phyloP scores from a whole-genome alignment of 768 basidiomycete species.

The Pleurotus eryngii region DNA sequence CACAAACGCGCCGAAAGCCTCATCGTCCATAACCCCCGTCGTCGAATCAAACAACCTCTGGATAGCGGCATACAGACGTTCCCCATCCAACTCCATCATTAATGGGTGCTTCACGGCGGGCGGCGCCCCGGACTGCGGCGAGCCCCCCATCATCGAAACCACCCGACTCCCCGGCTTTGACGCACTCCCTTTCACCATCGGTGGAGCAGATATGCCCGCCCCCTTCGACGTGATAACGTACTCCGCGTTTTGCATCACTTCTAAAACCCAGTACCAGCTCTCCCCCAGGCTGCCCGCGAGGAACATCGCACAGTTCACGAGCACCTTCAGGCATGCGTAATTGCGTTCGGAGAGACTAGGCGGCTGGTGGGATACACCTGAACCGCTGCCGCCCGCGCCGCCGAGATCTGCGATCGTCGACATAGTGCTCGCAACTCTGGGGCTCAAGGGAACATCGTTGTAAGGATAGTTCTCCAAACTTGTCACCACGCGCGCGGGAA shows the following conservation, averaged over 20 bases:
- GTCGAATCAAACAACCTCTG: conserved; percentile 86
- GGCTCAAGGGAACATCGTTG: conserved; percentile 44
- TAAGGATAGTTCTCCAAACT: conserved; percentile 56
- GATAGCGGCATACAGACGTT: conserved; percentile 69
- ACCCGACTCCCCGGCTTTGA: background rate
- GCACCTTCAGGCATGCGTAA: conserved; percentile 82
- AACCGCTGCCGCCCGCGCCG: conserved; percentile 57
- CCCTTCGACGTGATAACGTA: conserved; percentile 77
- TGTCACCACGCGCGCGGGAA: conserved; percentile 87
- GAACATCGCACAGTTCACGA: conserved; percentile 74
- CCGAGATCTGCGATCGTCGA: conserved; percentile 51
- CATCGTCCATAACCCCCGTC: conserved; percentile 71
- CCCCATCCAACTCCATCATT: conserved; percentile 69
- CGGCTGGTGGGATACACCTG: conserved; percentile 35
- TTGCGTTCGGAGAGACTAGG: conserved; percentile 88
- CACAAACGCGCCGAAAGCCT: conserved; percentile 74
- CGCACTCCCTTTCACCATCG: background rate
- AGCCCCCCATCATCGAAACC: background rate
- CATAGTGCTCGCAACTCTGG: conserved; percentile 56
- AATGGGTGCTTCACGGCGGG: conserved; percentile 45
- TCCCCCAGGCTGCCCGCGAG: conserved; percentile 84
- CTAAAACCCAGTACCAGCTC: conserved; percentile 90
- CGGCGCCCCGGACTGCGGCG: conserved; percentile 7
- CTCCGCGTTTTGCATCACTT: conserved; percentile 92
- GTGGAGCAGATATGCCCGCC: conserved; percentile 9